Evolutionary conservation across 495 filamentous ascomycete genomes (phyloP).

Genomic region (Penicillium daleae): DNA sequence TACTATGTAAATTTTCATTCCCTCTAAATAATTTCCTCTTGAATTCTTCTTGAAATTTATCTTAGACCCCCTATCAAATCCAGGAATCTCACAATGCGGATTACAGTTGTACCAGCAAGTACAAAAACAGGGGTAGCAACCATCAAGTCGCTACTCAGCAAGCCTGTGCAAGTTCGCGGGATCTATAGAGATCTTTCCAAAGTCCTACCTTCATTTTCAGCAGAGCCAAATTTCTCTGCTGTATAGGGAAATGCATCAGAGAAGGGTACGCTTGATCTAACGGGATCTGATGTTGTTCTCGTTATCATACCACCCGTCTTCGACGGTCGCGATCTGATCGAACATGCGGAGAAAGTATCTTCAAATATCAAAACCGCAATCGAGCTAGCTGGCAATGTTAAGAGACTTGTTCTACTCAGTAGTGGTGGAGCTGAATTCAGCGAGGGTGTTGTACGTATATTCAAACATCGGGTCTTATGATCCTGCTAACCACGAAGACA

Average conservation of each 20-base stretch:
- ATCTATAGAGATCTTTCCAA: slow-evolving; percentile 5
- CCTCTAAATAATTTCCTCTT: background rate
- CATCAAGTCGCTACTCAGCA: slow-evolving; percentile 7
- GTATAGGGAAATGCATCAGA: background rate
- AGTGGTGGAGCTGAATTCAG: slow-evolving; percentile 9
- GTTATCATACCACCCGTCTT: background rate
- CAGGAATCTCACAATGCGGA: background rate
- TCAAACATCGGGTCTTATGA: background rate
- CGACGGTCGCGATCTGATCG: background rate
- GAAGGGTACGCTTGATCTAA: background rate
- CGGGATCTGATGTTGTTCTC: slow-evolving; percentile 1
- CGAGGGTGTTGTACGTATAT: slow-evolving; percentile 12
- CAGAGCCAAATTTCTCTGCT: background rate
- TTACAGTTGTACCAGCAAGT: slow-evolving; percentile 8
- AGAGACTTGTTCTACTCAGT: slow-evolving; percentile 11
- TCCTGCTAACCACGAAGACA: background rate
- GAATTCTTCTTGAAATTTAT: too few species aligned
- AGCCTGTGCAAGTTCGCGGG: slow-evolving; percentile 4
- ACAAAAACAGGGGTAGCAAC: slow-evolving; percentile 7
- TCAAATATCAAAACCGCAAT: slow-evolving; percentile 7
- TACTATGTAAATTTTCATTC: background rate
- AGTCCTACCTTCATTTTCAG: background rate
- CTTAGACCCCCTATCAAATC: background rate
- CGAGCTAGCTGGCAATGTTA: slow-evolving; percentile 3
- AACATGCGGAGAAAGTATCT: background rate